Conservation (phyloP, 768 basidiomycete species). For the Amanita fuliginea region DNA sequence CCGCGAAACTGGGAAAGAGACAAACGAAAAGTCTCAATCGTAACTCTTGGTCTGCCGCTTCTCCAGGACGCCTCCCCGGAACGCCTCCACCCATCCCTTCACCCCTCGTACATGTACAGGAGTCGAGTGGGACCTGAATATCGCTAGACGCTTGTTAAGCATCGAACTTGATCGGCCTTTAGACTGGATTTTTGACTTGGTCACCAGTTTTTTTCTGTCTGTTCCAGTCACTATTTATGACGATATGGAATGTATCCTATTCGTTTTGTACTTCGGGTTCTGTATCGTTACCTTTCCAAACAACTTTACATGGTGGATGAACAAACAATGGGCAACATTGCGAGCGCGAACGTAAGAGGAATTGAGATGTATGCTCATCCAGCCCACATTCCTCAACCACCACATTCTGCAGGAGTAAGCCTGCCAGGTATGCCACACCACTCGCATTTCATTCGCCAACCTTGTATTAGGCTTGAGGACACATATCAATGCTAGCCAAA, state of each 20-base stretch:
- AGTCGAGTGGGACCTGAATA: background rate
- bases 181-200: background rate
- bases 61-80: slow-evolving; percentile 1
- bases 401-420: slow-evolving; percentile 6
- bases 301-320: background rate
- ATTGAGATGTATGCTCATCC: slow-evolving; percentile 5
- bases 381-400: slow-evolving; percentile 7
- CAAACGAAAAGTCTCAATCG: slow-evolving; percentile 37
- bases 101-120: slow-evolving; percentile 4
- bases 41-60: slow-evolving; percentile 35
- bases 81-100: background rate
- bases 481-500: slow-evolving; percentile 77
- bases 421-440: slow-evolving; percentile 1
- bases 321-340: slow-evolving; percentile 2
- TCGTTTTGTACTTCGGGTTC: background rate
- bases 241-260: background rate
- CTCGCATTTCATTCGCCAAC: background rate
- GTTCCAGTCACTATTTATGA: background rate
- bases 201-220: background rate
- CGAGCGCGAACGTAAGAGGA: background rate
- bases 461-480: slow-evolving; percentile 52
- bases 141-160: background rate
- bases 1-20: slow-evolving; percentile 36
- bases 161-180: background rate
- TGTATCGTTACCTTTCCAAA: background rate